phyloP scores from a whole-genome alignment of 106 monocot species.

The Agapanthus africanus region DNA sequence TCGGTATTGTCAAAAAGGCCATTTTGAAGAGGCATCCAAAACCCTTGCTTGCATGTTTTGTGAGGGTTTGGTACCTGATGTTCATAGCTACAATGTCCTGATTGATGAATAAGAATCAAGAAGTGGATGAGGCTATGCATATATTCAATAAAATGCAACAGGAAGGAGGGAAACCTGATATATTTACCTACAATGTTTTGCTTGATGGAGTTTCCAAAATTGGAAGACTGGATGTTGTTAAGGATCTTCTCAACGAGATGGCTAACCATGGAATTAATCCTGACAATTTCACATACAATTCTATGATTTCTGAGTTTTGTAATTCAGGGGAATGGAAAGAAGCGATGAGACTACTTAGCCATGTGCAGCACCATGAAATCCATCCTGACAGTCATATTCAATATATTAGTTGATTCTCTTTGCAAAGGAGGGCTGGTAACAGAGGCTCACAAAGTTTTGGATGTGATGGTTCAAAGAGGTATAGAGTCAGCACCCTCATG shows the following conservation, averaged over 20 bases:
- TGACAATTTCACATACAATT: too few species aligned
- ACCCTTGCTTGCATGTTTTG: slow-evolving; percentile 5
- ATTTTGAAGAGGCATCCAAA: neutral
- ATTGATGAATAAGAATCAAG: slow-evolving; percentile 19
- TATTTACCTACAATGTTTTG: slow-evolving; percentile 12
- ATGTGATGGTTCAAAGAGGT: slow-evolving; percentile 3
- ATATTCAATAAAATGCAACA: slow-evolving; percentile 7
- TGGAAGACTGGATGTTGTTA: neutral
- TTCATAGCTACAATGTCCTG: slow-evolving; percentile 6
- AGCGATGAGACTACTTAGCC: too few species aligned
- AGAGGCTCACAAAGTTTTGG: slow-evolving; percentile 11
- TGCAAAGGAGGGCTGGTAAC: slow-evolving; percentile 5
- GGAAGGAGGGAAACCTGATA: slow-evolving; percentile 13
- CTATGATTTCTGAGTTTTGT: too few species aligned
- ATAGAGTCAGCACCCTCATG: slow-evolving; percentile 11
- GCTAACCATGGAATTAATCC: too few species aligned
- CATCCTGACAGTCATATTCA: slow-evolving; percentile 12
- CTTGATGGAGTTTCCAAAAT: too few species aligned
- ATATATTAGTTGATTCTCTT: too few species aligned
- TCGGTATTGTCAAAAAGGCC: slow-evolving; percentile 15
- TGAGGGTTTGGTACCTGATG: neutral
- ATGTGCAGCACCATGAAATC: too few species aligned
- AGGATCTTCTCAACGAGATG: slow-evolving; percentile 1
- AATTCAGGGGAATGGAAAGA: too few species aligned
- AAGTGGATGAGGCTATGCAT: slow-evolving; percentile 13